These are phyloP conservation scores for Calonectria leucothoes DNA, from an alignment of 2,329 filamentous ascomycete genomes.

Conservation along the genomic window DNA sequence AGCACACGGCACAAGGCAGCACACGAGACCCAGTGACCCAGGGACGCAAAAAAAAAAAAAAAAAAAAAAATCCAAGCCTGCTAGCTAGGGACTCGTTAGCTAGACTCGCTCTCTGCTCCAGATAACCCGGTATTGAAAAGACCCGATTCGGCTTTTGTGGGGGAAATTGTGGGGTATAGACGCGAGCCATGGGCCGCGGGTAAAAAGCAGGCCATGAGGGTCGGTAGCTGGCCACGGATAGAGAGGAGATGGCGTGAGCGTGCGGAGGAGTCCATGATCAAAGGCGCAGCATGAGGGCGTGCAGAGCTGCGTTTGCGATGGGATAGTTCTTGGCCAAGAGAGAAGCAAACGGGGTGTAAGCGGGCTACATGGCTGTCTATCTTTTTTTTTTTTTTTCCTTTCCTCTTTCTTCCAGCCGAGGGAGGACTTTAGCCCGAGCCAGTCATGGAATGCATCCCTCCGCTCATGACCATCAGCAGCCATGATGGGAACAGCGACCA, in stretches of 20 bases:
- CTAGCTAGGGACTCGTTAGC: neutral
- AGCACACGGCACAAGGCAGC: neutral
- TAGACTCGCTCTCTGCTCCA: neutral
- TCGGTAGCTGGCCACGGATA: constrained; percentile 16
- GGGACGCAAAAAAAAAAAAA: neutral
- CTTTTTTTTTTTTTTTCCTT: neutral
- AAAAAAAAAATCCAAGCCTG: neutral
- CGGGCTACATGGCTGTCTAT: neutral
- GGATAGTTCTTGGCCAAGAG: neutral
- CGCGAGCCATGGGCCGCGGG: constrained; percentile 20
- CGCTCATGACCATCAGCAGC: neutral
- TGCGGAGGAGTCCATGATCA: neutral
- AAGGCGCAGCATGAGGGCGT: neutral
- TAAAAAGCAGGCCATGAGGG: constrained; percentile 2
- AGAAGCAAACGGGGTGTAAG: neutral
- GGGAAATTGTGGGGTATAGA: constrained; percentile 26
- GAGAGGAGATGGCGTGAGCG: neutral
- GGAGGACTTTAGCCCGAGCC: neutral
- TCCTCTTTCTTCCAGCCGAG: neutral
- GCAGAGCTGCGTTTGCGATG: neutral
- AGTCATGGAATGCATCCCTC: neutral
- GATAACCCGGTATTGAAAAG: neutral
- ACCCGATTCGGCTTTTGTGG: constrained; percentile 18
- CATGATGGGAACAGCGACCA: constrained; percentile 3
- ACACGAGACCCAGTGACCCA: neutral